Evolutionary conservation across 352 stramenopile genomes (phyloP).

Genomic region (Globisporangium barbulae): DNA sequence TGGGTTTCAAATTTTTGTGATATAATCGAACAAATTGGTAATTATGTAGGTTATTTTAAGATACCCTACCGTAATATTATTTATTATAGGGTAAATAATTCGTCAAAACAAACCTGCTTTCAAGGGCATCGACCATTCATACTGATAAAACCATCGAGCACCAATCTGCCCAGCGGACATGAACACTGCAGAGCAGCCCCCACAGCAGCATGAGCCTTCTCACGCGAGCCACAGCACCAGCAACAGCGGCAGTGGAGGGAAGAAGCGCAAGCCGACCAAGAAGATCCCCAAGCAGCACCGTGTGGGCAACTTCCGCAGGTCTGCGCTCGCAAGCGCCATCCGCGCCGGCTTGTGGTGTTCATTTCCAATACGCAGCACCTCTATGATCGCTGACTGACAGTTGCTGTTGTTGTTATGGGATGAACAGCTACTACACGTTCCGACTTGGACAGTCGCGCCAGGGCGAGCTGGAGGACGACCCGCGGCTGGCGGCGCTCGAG

Average conservation of each 20-base stretch:
- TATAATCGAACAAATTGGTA: too few relatives aligned
- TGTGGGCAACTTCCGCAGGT: slow-evolving; percentile 80
- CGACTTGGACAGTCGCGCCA: slow-evolving; percentile 55
- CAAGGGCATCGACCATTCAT: too few relatives aligned
- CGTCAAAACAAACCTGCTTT: too few relatives aligned
- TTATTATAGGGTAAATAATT: too few relatives aligned
- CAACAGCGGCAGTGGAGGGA: neutral
- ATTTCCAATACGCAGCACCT: neutral
- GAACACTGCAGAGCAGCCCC: neutral
- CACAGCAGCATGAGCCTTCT: neutral
- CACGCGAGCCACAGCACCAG: neutral
- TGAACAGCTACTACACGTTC: slow-evolving; percentile 71
- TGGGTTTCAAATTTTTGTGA: too few relatives aligned
- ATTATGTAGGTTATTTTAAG: too few relatives aligned
- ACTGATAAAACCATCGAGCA: too few relatives aligned
- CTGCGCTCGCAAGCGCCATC: neutral
- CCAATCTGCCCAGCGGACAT: too few relatives aligned
- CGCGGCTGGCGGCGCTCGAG: slow-evolving; percentile 53
- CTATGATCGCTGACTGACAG: neutral
- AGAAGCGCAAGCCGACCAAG: slow-evolving; percentile 21
- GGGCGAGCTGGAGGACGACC: slow-evolving; percentile 51
- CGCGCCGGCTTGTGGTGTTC: neutral
- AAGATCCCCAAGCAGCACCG: slow-evolving; percentile 44
- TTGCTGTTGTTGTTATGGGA: neutral
- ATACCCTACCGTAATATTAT: too few relatives aligned